Percentiles rank a stretch among this genome's conserved stretches.
Conservation (phyloP, 2,329 filamentous ascomycete species). For the Fusarium neocosmosporiellum region DNA sequence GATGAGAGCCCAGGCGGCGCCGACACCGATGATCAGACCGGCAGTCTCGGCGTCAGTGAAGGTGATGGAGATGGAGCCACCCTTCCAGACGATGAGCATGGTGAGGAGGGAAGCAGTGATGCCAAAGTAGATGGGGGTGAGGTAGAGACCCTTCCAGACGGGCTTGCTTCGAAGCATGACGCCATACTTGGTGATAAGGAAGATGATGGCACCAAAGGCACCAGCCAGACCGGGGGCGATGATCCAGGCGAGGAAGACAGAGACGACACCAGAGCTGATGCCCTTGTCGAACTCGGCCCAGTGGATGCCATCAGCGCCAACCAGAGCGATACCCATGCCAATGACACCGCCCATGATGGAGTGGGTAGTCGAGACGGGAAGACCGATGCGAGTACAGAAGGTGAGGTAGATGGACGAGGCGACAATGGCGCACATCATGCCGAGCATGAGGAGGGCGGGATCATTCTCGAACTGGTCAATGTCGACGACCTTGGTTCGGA, state of each 20-base stretch:
- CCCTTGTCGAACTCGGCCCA: constrained; percentile 62
- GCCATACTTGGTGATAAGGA: constrained; percentile 66
- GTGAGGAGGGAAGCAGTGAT: constrained; percentile 65
- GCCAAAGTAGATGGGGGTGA: constrained; percentile 68
- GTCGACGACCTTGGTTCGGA: constrained; percentile 70
- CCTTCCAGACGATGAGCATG: constrained; percentile 72
- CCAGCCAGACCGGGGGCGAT: constrained; percentile 69
- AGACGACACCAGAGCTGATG: constrained; percentile 56
- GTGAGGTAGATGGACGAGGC: constrained; percentile 68
- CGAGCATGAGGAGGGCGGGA: constrained; percentile 68
- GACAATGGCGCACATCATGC: constrained; percentile 67
- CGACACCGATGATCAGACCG: constrained; percentile 66
- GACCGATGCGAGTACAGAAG: constrained; percentile 63
- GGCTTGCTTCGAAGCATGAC: constrained; percentile 68
- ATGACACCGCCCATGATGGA: constrained; percentile 70
- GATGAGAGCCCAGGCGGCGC: constrained; percentile 61
- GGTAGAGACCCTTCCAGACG: constrained; percentile 62
- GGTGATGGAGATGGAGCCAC: constrained; percentile 55
- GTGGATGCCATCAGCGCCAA: constrained; percentile 62
- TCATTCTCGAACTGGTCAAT: constrained; percentile 58
- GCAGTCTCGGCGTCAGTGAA: constrained; percentile 55
- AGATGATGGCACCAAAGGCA: constrained; percentile 66
- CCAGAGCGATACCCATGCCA: constrained; percentile 67
- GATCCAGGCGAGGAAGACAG: constrained; percentile 71
- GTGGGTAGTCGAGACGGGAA: constrained; percentile 72